Evolutionary conservation across 1,284 basidiomycete genomes (phyloP).

Genomic region (Kwoniella shivajii): DNA sequence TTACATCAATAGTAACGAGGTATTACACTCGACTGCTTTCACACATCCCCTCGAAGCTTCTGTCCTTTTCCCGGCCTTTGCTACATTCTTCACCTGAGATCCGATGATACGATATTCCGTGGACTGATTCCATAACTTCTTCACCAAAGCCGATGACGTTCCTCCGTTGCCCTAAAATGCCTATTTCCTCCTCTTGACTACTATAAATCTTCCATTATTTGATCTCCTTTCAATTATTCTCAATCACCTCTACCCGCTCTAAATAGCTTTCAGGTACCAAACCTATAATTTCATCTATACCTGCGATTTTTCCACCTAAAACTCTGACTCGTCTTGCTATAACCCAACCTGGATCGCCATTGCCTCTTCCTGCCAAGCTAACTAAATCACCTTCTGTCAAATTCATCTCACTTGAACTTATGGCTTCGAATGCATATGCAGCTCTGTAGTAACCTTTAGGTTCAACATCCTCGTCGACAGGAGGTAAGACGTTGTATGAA

Average conservation of each 20-base stretch:
- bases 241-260: slow-evolving; percentile 26
- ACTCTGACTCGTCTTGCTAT: slow-evolving; percentile 39
- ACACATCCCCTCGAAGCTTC: too few relatives aligned
- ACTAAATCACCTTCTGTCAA: slow-evolving; percentile 48
- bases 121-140: too few relatives aligned
- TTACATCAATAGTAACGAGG: too few relatives aligned
- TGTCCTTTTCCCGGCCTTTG: too few relatives aligned
- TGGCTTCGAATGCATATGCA: slow-evolving; percentile 45
- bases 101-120: too few relatives aligned
- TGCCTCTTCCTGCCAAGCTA: slow-evolving; percentile 47
- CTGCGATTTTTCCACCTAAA: slow-evolving; percentile 9
- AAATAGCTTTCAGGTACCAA: slow-evolving; percentile 53
- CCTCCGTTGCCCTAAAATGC: too few relatives aligned
- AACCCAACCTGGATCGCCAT: slow-evolving; percentile 52
- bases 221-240: background rate
- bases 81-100: too few relatives aligned
- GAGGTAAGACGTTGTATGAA: slow-evolving; percentile 8
- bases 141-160: too few relatives aligned
- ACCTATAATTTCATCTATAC: slow-evolving; percentile 32
- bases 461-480: slow-evolving; percentile 19
- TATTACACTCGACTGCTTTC: too few relatives aligned
- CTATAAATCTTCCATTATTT: background rate
- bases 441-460: slow-evolving; percentile 47
- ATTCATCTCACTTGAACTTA: slow-evolving; percentile 49
- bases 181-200: background rate